These are phyloP conservation scores for Achaetomiella virescens DNA, from an alignment of 495 filamentous ascomycete genomes.

Conservation along the genomic window DNA sequence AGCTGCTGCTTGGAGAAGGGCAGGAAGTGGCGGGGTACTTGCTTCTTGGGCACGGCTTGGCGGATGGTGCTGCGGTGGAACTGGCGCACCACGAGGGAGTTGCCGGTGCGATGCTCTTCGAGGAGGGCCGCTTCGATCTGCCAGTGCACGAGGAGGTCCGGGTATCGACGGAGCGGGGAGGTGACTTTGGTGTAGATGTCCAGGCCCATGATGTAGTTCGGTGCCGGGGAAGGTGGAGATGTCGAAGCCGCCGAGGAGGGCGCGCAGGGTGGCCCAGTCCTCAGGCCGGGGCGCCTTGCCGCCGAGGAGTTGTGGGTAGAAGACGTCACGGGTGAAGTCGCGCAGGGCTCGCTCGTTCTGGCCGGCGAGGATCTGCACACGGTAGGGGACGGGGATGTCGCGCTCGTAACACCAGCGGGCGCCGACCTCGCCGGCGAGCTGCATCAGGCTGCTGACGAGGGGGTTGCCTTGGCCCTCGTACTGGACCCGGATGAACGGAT, in stretches of 20 bases:
- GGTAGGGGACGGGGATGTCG: slow-evolving; percentile 71
- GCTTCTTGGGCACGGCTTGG: no score
- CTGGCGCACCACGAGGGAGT: slow-evolving; percentile 40
- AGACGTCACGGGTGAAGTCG: slow-evolving; percentile 42
- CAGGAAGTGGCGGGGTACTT: slow-evolving; percentile 34
- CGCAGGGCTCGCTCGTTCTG: slow-evolving; percentile 36
- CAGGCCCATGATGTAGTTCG: slow-evolving; percentile 56
- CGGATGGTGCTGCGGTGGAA: not conserved
- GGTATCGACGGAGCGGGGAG: slow-evolving; percentile 76
- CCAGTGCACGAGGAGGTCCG: slow-evolving; percentile 81
- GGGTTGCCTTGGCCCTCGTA: slow-evolving; percentile 23
- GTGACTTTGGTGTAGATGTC: slow-evolving; percentile 73
- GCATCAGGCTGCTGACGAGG: slow-evolving; percentile 57
- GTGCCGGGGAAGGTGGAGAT: slow-evolving; percentile 43
- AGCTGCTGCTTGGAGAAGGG: slow-evolving; percentile 58
- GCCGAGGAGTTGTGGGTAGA: slow-evolving; percentile 46
- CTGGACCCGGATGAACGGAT: slow-evolving; percentile 37
- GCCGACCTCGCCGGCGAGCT: slow-evolving; percentile 65
- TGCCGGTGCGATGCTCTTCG: slow-evolving; percentile 55
- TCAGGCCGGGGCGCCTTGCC: slow-evolving; percentile 52
- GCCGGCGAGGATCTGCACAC: slow-evolving; percentile 57
- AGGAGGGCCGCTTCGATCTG: slow-evolving; percentile 80
- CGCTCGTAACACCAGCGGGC: slow-evolving; percentile 69
- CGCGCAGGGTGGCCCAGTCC: slow-evolving; percentile 57
- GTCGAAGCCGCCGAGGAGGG: slow-evolving; percentile 48